These are phyloP conservation scores for Colletotrichum agaves DNA, from an alignment of 2,329 filamentous ascomycete genomes.

Conservation along the genomic window DNA sequence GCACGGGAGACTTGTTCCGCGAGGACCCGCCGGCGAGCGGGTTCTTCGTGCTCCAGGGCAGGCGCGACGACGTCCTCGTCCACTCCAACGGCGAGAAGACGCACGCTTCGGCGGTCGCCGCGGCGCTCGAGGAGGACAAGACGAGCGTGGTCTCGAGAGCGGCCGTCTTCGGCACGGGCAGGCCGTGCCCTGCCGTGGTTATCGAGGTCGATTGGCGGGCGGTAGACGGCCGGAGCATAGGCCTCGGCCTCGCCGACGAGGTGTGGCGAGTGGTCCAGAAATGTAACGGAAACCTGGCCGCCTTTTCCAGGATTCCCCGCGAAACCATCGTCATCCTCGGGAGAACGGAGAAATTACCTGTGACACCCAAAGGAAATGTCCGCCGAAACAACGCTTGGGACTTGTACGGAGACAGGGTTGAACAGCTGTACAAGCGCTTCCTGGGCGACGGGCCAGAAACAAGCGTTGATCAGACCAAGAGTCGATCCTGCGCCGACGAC, in stretches of 20 bases:
- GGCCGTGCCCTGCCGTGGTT: conserved; percentile 19
- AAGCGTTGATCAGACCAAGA: no score
- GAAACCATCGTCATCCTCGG: not conserved
- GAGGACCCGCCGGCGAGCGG: conserved; percentile 20
- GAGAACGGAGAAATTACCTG: not conserved
- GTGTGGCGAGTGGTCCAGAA: conserved; percentile 11
- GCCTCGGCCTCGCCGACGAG: not conserved
- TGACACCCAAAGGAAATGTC: conserved; percentile 30
- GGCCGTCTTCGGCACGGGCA: conserved; percentile 17
- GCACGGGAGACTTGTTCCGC: conserved; percentile 21
- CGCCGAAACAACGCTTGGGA: conserved; percentile 18
- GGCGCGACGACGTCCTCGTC: conserved; percentile 20
- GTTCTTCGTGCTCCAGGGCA: conserved; percentile 24
- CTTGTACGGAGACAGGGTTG: not conserved
- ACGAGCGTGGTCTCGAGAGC: conserved; percentile 1
- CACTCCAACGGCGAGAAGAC: conserved; percentile 28
- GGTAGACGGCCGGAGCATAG: not conserved
- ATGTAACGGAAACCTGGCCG: conserved; percentile 1
- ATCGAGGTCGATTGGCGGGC: conserved; percentile 13
- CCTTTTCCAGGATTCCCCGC: conserved; percentile 20
- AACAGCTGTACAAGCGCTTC: conserved; percentile 6
- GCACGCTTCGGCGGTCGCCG: conserved; percentile 12
- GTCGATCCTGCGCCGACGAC: no score
- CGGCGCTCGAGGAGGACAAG: conserved; percentile 19
- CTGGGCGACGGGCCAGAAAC: not conserved